Percentiles rank a stretch among this genome's conserved stretches.
Conservation (phyloP, 2,329 filamentous ascomycete genomes). For the Escovopsis sp. region DNA sequence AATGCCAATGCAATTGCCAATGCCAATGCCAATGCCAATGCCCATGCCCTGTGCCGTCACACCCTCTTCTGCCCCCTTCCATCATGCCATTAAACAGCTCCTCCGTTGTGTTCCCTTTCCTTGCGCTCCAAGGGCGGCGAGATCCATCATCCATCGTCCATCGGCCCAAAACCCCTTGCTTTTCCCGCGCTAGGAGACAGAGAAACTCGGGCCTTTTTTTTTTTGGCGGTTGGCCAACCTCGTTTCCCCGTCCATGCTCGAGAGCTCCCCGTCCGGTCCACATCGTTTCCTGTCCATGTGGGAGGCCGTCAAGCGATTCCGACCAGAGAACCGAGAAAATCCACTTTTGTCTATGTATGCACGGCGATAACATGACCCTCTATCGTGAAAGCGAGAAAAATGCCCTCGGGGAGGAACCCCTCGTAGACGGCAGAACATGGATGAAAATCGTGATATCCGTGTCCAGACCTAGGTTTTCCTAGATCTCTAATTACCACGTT, state of each 20-base stretch:
- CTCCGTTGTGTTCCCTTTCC: not conserved
- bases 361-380: constrained; percentile 30
- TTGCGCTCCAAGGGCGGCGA: constrained; percentile 13
- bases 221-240: constrained; percentile 17
- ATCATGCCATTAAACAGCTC: constrained; percentile 22
- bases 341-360: constrained; percentile 49
- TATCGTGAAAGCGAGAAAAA: constrained; percentile 27
- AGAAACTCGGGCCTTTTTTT: constrained; percentile 19
- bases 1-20: no score
- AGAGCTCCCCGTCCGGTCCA: constrained; percentile 18
- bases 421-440: constrained; percentile 23
- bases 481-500: constrained; percentile 22
- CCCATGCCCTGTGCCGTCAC: no score
- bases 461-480: constrained; percentile 18
- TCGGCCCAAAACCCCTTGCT: constrained; percentile 12
- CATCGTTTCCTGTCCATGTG: constrained; percentile 12
- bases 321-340: constrained; percentile 45
- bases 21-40: no score
- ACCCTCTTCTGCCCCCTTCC: constrained; percentile 16
- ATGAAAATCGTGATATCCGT: constrained; percentile 19
- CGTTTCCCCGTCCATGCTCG: constrained; percentile 18
- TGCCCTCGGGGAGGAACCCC: constrained; percentile 21
- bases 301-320: constrained; percentile 20
- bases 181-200: no score
- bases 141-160: constrained; percentile 23